Conservation (phyloP, 129 eudicot genomes). For the Escallonia herrerae region DNA sequence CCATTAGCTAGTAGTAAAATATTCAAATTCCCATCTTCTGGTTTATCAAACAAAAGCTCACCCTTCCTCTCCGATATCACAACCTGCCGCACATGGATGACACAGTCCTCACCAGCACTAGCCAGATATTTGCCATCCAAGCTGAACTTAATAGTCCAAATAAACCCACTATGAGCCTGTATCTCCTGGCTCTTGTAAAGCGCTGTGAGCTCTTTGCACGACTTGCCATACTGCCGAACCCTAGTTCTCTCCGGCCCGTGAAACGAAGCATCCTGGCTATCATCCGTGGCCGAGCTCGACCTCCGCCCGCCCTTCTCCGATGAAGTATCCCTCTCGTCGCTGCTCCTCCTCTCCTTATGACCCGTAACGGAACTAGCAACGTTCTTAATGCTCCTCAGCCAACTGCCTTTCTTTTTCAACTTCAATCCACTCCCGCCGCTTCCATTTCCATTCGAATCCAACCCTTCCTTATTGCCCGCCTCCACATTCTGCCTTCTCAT, state of each 20-base stretch:
- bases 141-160: slow-evolving; percentile 89
- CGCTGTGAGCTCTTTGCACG: slow-evolving; percentile 72
- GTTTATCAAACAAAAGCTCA: slow-evolving; percentile 75
- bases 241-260: slow-evolving; percentile 90
- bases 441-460: slow-evolving; percentile 29
- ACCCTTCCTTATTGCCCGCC: slow-evolving; percentile 43
- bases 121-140: slow-evolving; percentile 93
- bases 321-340: slow-evolving; percentile 92
- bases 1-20: slow-evolving; percentile 55
- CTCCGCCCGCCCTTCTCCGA: slow-evolving; percentile 94
- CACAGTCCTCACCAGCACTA: slow-evolving; percentile 94
- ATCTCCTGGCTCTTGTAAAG: slow-evolving; percentile 83
- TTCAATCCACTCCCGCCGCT: slow-evolving; percentile 46
- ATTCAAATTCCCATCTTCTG: slow-evolving; percentile 85
- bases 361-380: slow-evolving; percentile 82
- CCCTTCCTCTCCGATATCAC: slow-evolving; percentile 79
- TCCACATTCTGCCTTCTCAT: slow-evolving; percentile 96
- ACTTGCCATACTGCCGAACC: slow-evolving; percentile 80
- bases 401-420: slow-evolving; percentile 67
- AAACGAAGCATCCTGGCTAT: slow-evolving; percentile 82
- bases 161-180: slow-evolving; percentile 85
- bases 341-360: slow-evolving; percentile 72
- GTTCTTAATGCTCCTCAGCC: slow-evolving; percentile 76
- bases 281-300: slow-evolving; percentile 95
- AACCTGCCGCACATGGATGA: slow-evolving; percentile 91